phyloP scores from a whole-genome alignment of 176 grass and related monocot genomes.

The Phoenix roebelenii region DNA sequence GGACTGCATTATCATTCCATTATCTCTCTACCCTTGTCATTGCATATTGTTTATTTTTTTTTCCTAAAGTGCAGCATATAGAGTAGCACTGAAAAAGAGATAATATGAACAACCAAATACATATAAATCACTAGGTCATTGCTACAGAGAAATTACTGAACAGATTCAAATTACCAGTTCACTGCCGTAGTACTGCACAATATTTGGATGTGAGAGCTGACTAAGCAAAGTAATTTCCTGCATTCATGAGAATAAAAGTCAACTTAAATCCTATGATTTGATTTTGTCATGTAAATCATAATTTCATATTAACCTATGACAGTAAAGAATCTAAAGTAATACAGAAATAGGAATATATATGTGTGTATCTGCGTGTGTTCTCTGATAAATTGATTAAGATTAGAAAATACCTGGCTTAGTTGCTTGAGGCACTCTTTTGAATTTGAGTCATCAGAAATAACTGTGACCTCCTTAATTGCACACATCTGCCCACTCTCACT shows the following conservation, averaged over 20 bases:
- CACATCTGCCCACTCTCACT: slow-evolving; percentile 91
- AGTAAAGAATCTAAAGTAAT: not conserved
- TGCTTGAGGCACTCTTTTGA: slow-evolving; percentile 92
- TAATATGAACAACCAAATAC: too few species aligned
- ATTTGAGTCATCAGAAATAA: slow-evolving; percentile 89
- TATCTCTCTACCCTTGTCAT: too few species aligned
- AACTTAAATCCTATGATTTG: slow-evolving; percentile 1
- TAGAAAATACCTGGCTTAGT: slow-evolving; percentile 63
- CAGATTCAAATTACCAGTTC: slow-evolving; percentile 52
- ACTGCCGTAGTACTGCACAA: slow-evolving; percentile 83
- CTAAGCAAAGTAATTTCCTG: slow-evolving; percentile 96
- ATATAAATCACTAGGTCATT: not conserved
- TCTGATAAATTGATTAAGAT: slow-evolving; percentile 4
- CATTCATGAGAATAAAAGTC: not conserved
- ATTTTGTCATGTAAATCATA: too few species aligned
- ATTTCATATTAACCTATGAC: too few species aligned
- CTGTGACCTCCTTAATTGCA: slow-evolving; percentile 92
- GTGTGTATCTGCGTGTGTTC: not conserved
- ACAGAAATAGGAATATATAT: not conserved
- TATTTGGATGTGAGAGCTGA: slow-evolving; percentile 76
- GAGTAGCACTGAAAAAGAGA: not conserved
- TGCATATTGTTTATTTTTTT: too few species aligned
- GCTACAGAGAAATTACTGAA: not conserved
- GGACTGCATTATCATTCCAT: too few species aligned
- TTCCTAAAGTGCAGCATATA: too few species aligned